phyloP scores from a whole-genome alignment of 1,284 basidiomycete species.

The Paramarasmius palmivorus region DNA sequence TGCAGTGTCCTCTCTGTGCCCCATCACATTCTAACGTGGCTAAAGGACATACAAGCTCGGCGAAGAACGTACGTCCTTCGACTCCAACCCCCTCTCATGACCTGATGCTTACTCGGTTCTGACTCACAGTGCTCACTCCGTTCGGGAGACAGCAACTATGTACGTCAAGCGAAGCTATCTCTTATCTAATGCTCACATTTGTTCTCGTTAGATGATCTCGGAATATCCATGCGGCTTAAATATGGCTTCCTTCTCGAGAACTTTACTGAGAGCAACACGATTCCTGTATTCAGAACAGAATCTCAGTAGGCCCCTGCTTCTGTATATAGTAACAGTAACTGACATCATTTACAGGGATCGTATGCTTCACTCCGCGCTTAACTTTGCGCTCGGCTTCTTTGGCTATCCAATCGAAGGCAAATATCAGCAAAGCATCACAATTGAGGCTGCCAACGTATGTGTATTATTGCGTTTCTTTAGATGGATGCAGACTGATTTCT shows the following conservation, averaged over 20 bases:
- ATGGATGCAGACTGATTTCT: not conserved
- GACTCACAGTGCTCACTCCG: conserved; percentile 63
- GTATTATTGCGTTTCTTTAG: conserved; percentile 2
- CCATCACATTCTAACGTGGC: not conserved
- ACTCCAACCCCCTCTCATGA: conserved; percentile 2
- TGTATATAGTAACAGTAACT: not conserved
- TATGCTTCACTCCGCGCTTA: conserved; percentile 81
- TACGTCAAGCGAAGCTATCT: conserved; percentile 31
- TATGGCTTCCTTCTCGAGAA: no score
- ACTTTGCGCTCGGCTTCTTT: conserved; percentile 88
- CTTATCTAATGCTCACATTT: not conserved
- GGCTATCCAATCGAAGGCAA: conserved; percentile 78
- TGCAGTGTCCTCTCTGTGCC: conserved; percentile 15
- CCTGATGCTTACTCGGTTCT: conserved; percentile 8
- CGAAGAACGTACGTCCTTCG: conserved; percentile 59
- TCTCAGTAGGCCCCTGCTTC: conserved; percentile 63
- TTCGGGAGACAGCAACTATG: conserved; percentile 82
- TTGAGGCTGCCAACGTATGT: conserved; percentile 65
- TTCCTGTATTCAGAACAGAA: conserved; percentile 34
- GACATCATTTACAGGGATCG: conserved; percentile 52
- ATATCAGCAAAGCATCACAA: conserved; percentile 80
- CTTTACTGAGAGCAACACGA: no score
- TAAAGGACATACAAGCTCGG: conserved; percentile 79
- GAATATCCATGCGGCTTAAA: no score
- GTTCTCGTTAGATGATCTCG: conserved; percentile 34